phyloP scores from a whole-genome alignment of 768 basidiomycete genomes.

The Cyclocybe aegerita region DNA sequence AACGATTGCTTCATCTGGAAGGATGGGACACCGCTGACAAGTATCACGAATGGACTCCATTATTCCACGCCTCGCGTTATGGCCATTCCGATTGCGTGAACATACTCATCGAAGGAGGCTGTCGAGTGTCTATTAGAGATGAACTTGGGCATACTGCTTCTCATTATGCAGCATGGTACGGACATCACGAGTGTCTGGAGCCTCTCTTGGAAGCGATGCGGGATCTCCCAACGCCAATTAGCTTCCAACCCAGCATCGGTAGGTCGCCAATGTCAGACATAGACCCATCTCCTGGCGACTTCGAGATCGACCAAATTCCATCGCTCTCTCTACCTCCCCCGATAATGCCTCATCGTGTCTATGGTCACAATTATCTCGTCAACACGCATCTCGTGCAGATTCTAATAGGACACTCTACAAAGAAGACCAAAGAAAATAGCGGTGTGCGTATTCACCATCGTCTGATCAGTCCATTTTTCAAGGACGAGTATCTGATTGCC shows the following conservation, averaged over 20 bases:
- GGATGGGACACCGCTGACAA: conserved; percentile 91
- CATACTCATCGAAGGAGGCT: conserved; percentile 78
- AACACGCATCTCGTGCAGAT: conserved; percentile 84
- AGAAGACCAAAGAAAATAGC: conserved; percentile 29
- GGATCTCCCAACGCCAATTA: conserved; percentile 24
- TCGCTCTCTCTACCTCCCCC: conserved; percentile 95
- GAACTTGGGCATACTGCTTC: conserved; percentile 83
- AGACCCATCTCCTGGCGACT: conserved; percentile 39
- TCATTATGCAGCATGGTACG: conserved; percentile 97
- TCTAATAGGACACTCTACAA: conserved; percentile 70
- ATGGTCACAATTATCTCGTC: conserved; percentile 95
- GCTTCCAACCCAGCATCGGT: conserved; percentile 19
- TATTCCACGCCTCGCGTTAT: conserved; percentile 92
- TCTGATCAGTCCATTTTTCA: conserved; percentile 65
- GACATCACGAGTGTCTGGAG: conserved; percentile 69
- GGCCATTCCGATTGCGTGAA: conserved; percentile 74
- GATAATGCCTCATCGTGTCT: conserved; percentile 96
- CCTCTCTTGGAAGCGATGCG: conserved; percentile 51
- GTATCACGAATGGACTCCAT: conserved; percentile 97
- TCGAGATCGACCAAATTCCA: conserved; percentile 90
- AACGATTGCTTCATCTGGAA: conserved; percentile 66
- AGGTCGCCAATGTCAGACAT: conserved; percentile 41
- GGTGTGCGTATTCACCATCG: conserved; percentile 74
- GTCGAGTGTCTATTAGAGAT: conserved; percentile 73
- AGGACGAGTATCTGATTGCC: conserved; percentile 65